phyloP scores from a whole-genome alignment of 352 stramenopile genomes.

The Globisporangium lucens region DNA sequence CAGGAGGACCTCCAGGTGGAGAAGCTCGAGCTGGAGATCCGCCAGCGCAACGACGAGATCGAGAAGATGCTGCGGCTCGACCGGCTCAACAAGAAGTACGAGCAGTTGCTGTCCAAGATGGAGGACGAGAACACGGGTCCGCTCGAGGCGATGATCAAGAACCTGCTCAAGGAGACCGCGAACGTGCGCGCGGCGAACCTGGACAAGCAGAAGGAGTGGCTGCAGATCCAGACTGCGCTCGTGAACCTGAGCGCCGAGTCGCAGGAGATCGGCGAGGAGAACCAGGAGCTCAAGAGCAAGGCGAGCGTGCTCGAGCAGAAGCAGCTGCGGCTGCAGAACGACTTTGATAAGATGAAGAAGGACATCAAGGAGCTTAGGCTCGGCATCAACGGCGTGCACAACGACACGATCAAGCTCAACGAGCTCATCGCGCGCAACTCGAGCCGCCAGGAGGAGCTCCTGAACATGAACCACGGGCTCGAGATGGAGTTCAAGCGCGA shows the following conservation, averaged over 20 bases:
- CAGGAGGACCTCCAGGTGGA: constrained; percentile 87
- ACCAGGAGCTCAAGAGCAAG: constrained; percentile 89
- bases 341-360: constrained; percentile 70
- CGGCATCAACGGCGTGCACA: constrained; percentile 81
- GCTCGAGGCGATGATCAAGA: constrained; percentile 93
- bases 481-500: constrained; percentile 91
- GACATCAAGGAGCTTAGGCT: constrained; percentile 83
- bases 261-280: constrained; percentile 85
- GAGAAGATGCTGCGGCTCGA: constrained; percentile 94
- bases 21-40: constrained; percentile 92
- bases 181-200: constrained; percentile 57
- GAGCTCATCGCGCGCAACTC: constrained; percentile 90
- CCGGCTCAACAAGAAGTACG: constrained; percentile 94
- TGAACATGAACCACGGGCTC: constrained; percentile 86
- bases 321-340: constrained; percentile 81
- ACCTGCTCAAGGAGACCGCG: constrained; percentile 88
- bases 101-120: constrained; percentile 87
- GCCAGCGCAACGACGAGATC: constrained; percentile 94
- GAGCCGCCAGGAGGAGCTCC: constrained; percentile 66
- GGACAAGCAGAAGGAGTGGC: constrained; percentile 89
- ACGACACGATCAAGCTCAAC: constrained; percentile 91
- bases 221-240: constrained; percentile 88
- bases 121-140: constrained; percentile 92
- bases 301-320: constrained; percentile 90
- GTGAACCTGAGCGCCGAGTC: constrained; percentile 85